Conservation (phyloP, 2,329 filamentous ascomycete species). For the Pezicula radicicola region DNA sequence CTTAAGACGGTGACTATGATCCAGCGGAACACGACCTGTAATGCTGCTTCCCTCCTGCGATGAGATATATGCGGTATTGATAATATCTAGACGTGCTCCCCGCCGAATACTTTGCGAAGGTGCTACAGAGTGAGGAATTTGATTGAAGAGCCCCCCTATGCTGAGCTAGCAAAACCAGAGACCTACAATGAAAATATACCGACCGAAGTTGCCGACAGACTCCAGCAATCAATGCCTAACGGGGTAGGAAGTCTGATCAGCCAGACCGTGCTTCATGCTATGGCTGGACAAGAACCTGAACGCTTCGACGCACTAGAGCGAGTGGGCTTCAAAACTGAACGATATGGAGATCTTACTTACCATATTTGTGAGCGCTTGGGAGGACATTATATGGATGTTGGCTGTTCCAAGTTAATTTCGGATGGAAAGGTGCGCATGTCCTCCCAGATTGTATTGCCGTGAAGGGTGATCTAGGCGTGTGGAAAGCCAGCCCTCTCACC, state of each 20-base stretch:
- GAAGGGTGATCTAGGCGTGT: no score
- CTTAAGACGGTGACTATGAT: conserved; percentile 63
- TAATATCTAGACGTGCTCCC: conserved; percentile 53
- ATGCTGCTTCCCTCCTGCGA: background rate
- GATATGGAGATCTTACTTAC: conserved; percentile 54
- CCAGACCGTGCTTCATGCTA: background rate
- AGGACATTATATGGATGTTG: conserved; percentile 56
- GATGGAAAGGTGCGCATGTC: conserved; percentile 44
- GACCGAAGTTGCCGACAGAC: conserved; percentile 8
- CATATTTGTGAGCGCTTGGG: conserved; percentile 51
- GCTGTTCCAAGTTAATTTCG: conserved; percentile 44
- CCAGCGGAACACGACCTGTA: conserved; percentile 58
- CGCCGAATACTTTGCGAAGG: conserved; percentile 35
- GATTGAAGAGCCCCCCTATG: no score
- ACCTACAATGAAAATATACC: conserved; percentile 11
- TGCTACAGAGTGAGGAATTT: no score
- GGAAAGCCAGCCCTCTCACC: no score
- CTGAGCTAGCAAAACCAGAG: no score
- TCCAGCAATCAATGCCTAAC: conserved; percentile 1
- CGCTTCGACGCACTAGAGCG: conserved; percentile 46
- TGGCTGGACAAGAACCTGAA: conserved; percentile 6
- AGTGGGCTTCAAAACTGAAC: conserved; percentile 55
- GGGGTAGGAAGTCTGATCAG: conserved; percentile 1
- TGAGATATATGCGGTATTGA: no score
- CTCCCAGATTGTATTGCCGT: background rate